A percentile compares a stretch with the other conserved stretches of the same genome.
These are phyloP conservation scores for Nemania serpens DNA, from an alignment of 2,329 filamentous ascomycete species.

Conservation along the genomic window DNA sequence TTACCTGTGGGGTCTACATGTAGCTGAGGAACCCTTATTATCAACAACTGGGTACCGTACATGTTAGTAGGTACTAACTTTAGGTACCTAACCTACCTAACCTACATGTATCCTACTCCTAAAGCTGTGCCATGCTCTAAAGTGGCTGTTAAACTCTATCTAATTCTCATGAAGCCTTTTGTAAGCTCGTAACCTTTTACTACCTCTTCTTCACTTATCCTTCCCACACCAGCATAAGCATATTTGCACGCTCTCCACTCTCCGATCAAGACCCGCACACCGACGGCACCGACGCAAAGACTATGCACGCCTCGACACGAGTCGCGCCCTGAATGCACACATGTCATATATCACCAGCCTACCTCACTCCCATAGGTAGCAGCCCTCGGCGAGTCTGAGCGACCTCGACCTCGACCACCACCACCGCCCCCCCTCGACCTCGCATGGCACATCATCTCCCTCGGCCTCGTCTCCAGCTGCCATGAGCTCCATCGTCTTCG, in stretches of 20 bases:
- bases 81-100: too few species aligned
- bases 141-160: background rate
- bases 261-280: too few species aligned
- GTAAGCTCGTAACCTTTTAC: background rate
- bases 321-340: constrained; percentile 11
- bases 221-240: too few species aligned
- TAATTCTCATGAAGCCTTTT: background rate
- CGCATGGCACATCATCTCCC: constrained; percentile 35
- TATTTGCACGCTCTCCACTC: too few species aligned
- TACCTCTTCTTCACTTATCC: too few species aligned
- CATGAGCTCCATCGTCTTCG: constrained; percentile 94
- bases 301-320: constrained; percentile 1
- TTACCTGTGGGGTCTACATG: too few species aligned
- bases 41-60: too few species aligned
- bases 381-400: constrained; percentile 13
- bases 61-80: too few species aligned
- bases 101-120: too few species aligned
- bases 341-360: background rate
- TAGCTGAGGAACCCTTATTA: too few species aligned
- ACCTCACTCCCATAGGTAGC: too few species aligned
- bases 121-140: too few species aligned
- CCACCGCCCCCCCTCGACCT: constrained; percentile 13
- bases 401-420: constrained; percentile 7
- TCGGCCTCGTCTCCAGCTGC: constrained; percentile 53
- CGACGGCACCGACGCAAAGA: background rate